Percentiles rank a stretch among this genome's conserved stretches.
Conservation (phyloP, 805 yeast genomes). For the Suhomyces pyralidae region DNA sequence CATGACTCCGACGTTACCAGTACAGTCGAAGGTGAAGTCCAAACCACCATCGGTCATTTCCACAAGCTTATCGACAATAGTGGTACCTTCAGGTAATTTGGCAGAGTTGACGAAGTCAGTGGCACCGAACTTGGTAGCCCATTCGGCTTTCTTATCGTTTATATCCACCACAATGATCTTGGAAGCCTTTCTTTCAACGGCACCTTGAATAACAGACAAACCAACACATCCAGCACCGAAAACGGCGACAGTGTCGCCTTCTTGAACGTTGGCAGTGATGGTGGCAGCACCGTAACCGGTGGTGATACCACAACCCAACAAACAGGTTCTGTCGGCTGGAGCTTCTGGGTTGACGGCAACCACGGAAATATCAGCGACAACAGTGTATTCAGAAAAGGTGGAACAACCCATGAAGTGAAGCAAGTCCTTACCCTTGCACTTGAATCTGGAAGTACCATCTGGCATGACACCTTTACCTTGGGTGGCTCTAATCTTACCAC, state of each 20-base stretch:
- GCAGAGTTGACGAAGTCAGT: conserved; percentile 91
- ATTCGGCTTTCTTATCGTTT: conserved; percentile 76
- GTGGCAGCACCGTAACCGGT: conserved; percentile 98
- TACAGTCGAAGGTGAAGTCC: conserved; percentile 95
- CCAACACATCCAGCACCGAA: conserved; percentile 99
- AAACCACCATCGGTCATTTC: conserved; percentile 96
- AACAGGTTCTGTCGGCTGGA: conserved; percentile 80
- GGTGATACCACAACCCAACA: conserved; percentile 97
- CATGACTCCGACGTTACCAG: conserved; percentile 95
- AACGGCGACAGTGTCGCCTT: conserved; percentile 92
- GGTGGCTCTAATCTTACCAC: conserved; percentile 93
- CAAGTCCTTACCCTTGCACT: conserved; percentile 77
- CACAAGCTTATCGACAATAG: conserved; percentile 74
- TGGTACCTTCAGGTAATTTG: conserved; percentile 66
- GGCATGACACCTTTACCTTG: conserved; percentile 99
- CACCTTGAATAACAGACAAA: conserved; percentile 94
- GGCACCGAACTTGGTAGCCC: conserved; percentile 91
- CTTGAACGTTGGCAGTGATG: conserved; percentile 85
- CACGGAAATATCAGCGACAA: conserved; percentile 94
- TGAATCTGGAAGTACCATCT: conserved; percentile 92
- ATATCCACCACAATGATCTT: conserved; percentile 83
- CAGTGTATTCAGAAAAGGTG: conserved; percentile 95
- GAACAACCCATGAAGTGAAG: conserved; percentile 98
- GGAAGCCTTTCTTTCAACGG: conserved; percentile 74
- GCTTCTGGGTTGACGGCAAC: conserved; percentile 88